phyloP scores from a whole-genome alignment of 2,329 filamentous ascomycete species.

The Claviceps maximensis region DNA sequence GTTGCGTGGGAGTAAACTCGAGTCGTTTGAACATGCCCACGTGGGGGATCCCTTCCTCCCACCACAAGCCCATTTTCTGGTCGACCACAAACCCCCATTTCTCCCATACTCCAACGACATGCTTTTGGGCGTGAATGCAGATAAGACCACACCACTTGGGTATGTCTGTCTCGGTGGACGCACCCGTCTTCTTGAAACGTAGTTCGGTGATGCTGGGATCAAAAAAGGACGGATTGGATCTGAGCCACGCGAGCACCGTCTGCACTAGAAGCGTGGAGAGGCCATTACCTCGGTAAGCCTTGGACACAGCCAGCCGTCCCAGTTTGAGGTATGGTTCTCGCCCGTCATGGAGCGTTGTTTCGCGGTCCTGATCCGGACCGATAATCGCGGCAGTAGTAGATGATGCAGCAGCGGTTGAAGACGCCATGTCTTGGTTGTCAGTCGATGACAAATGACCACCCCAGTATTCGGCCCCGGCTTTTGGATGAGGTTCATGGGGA shows the following conservation, averaged over 20 bases:
- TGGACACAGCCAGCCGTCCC: constrained; percentile 60
- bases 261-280: constrained; percentile 55
- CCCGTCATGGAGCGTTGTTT: constrained; percentile 42
- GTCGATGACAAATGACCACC: constrained; percentile 25
- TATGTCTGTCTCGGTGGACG: constrained; percentile 25
- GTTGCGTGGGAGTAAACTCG: constrained; percentile 17
- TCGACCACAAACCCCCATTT: constrained; percentile 64
- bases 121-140: constrained; percentile 65
- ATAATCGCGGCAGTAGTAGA: constrained; percentile 6
- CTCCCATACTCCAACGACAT: constrained; percentile 51
- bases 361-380: constrained; percentile 23
- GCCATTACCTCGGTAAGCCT: constrained; percentile 49
- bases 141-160: constrained; percentile 61
- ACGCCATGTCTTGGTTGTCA: constrained; percentile 10
- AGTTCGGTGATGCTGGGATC: constrained; percentile 32
- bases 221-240: constrained; percentile 43
- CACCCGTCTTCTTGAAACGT: constrained; percentile 30
- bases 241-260: constrained; percentile 55
- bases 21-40: constrained; percentile 64
- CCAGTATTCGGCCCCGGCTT: constrained; percentile 34
- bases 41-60: constrained; percentile 74
- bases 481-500: constrained; percentile 55
- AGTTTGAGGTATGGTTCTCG: constrained; percentile 71
- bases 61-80: constrained; percentile 61
- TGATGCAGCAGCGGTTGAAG: constrained; percentile 2